Percentiles rank a stretch among this genome's conserved stretches.
phyloP scores from a whole-genome alignment of 441 rosid species.

The Erysimum pusillum region DNA sequence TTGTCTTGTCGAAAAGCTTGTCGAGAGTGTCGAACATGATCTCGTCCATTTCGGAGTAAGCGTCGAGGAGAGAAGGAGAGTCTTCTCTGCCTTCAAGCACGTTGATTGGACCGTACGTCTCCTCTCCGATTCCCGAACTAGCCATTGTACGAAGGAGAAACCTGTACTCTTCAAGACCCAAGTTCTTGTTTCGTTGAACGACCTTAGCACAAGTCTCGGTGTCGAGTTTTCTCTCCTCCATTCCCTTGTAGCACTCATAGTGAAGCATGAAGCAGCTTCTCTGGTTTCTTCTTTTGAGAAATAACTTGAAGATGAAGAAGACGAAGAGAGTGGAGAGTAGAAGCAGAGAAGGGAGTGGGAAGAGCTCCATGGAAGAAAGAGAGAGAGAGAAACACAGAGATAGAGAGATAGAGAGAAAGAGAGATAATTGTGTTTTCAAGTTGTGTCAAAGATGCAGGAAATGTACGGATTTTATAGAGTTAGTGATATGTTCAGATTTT shows the following conservation, averaged over 20 bases:
- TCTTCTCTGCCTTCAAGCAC: conserved; percentile 40
- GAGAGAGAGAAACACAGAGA: background rate
- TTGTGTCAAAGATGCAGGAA: conserved; percentile 33
- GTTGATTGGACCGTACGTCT: conserved; percentile 35
- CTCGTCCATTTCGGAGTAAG: conserved; percentile 46
- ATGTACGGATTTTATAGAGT: conserved; percentile 47
- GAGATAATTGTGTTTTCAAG: conserved; percentile 8
- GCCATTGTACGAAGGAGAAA: conserved; percentile 86
- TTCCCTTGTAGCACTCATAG: conserved; percentile 79
- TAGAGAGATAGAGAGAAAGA: background rate
- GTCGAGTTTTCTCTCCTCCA: conserved; percentile 67
- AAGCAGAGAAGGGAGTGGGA: conserved; percentile 57
- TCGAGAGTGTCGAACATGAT: conserved; percentile 52
- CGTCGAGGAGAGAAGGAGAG: conserved; percentile 34
- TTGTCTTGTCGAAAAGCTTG: conserved; percentile 56
- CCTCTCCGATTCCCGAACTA: conserved; percentile 59
- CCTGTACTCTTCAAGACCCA: conserved; percentile 84
- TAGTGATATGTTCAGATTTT: conserved; percentile 38
- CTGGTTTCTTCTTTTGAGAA: conserved; percentile 54
- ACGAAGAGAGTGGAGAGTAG: conserved; percentile 51
- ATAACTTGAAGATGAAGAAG: conserved; percentile 48
- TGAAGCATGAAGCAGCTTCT: conserved; percentile 81
- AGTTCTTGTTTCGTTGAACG: conserved; percentile 64
- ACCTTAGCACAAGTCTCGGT: conserved; percentile 67
- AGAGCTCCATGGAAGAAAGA: conserved; percentile 29